A percentile compares a stretch with the other conserved stretches of the same genome.
phyloP scores from a whole-genome alignment of 23 red algal genomes.

The Gracilaria domingensis region DNA sequence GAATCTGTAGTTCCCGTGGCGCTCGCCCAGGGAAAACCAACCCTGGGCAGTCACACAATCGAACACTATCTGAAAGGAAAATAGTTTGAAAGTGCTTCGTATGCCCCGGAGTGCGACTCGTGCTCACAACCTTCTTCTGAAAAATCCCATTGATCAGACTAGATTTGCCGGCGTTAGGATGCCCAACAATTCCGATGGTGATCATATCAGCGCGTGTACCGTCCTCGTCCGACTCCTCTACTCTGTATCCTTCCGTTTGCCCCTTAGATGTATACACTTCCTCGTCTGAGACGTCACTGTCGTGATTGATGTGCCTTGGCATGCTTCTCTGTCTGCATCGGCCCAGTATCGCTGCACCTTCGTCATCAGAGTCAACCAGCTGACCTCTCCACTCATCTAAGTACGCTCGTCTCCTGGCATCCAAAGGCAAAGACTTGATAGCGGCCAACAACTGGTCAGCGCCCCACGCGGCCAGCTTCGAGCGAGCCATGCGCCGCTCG shows the following conservation, averaged over 20 bases:
- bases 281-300: background rate
- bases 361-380: slow-evolving; percentile 46
- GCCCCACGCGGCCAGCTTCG: slow-evolving; percentile 75
- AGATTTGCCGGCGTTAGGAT: slow-evolving; percentile 97
- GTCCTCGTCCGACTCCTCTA: slow-evolving; percentile 1
- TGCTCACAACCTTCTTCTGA: slow-evolving; percentile 81
- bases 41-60: slow-evolving; percentile 95
- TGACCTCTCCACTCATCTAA: slow-evolving; percentile 69
- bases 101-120: slow-evolving; percentile 88
- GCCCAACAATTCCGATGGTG: slow-evolving; percentile 91
- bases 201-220: slow-evolving; percentile 52
- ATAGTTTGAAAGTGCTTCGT: slow-evolving; percentile 98
- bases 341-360: background rate
- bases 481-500: slow-evolving; percentile 68
- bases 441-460: slow-evolving; percentile 72
- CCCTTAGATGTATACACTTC: slow-evolving; percentile 8
- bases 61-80: slow-evolving; percentile 74
- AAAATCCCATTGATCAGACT: slow-evolving; percentile 92
- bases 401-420: slow-evolving; percentile 27
- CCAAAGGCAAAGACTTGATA: slow-evolving; percentile 55
- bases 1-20: slow-evolving; percentile 74
- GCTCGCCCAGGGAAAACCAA: slow-evolving; percentile 89
- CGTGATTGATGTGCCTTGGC: slow-evolving; percentile 7
- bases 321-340: background rate
- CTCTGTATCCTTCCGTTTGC: background rate